A percentile compares a stretch with the other conserved stretches of the same genome.
These are phyloP conservation scores for Rutidosis leptorrhynchoides DNA, from an alignment of 129 eudicot species.

Conservation along the genomic window DNA sequence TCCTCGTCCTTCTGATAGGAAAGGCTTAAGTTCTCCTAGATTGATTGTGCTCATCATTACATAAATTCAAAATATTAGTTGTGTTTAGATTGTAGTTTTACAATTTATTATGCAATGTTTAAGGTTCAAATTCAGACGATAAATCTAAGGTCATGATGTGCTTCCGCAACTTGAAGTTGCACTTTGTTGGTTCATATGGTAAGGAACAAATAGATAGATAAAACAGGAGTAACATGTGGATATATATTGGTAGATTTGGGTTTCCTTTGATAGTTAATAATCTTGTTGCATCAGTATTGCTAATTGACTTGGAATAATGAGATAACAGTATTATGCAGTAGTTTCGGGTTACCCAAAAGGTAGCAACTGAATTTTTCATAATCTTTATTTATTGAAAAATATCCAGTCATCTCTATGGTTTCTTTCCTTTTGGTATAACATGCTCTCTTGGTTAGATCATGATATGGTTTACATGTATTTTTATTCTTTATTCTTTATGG, in stretches of 20 bases:
- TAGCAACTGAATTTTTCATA: not conserved
- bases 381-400: not conserved
- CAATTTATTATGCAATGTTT: not conserved
- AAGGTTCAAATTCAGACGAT: no score
- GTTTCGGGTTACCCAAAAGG: not conserved
- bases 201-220: not conserved
- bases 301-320: no score
- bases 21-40: constrained; percentile 33
- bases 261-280: no score
- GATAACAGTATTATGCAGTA: not conserved
- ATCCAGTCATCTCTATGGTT: not conserved
- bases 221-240: not conserved
- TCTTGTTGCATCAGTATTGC: no score
- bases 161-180: not conserved
- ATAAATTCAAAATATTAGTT: not conserved
- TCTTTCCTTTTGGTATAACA: not conserved
- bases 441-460: no score
- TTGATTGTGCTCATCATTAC: not conserved
- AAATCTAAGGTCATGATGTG: not conserved
- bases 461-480: no score
- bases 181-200: not conserved
- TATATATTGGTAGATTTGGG: no score
- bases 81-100: not conserved
- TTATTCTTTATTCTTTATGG: no score
- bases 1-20: constrained; percentile 48